These are phyloP conservation scores for Pythium utonaiense DNA, from an alignment of 352 stramenopile genomes.

Conservation along the genomic window DNA sequence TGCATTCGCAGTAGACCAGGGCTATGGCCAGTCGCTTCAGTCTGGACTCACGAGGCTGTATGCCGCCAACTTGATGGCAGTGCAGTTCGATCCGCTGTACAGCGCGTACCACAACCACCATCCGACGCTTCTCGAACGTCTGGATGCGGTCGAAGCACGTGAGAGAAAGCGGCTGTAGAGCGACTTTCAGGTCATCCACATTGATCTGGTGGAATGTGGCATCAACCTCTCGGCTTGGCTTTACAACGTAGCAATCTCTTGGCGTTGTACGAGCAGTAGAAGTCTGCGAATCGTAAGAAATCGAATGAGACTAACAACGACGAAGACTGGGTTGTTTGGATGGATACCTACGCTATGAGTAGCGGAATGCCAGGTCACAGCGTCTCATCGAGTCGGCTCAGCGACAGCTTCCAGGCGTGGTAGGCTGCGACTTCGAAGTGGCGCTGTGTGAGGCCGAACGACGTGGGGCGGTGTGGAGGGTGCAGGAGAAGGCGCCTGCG, in stretches of 20 bases:
- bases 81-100: slow-evolving; percentile 93
- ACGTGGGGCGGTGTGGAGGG: slow-evolving; percentile 4
- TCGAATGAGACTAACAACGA: neutral
- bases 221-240: too few relatives aligned
- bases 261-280: too few relatives aligned
- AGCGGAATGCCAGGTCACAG: too few relatives aligned
- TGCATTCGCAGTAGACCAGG: slow-evolving; percentile 90
- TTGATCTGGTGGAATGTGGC: neutral
- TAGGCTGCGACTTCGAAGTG: slow-evolving; percentile 47
- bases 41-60: slow-evolving; percentile 95
- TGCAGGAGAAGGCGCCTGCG: slow-evolving; percentile 1
- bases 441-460: slow-evolving; percentile 42
- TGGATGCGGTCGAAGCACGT: slow-evolving; percentile 79
- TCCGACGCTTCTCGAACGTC: slow-evolving; percentile 93
- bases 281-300: too few relatives aligned
- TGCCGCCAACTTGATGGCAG: slow-evolving; percentile 95
- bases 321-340: neutral
- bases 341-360: too few relatives aligned
- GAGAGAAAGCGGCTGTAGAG: too few relatives aligned
- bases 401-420: slow-evolving; percentile 30
- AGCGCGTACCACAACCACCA: slow-evolving; percentile 97
- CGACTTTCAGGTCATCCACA: too few relatives aligned
- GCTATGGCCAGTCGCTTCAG: slow-evolving; percentile 88
- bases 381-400: slow-evolving; percentile 1
- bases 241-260: too few relatives aligned